Percentiles rank a stretch among this genome's conserved stretches.
Evolutionary conservation across 805 yeast genomes (phyloP).

Genomic region (Ogataea paradorogensis): DNA sequence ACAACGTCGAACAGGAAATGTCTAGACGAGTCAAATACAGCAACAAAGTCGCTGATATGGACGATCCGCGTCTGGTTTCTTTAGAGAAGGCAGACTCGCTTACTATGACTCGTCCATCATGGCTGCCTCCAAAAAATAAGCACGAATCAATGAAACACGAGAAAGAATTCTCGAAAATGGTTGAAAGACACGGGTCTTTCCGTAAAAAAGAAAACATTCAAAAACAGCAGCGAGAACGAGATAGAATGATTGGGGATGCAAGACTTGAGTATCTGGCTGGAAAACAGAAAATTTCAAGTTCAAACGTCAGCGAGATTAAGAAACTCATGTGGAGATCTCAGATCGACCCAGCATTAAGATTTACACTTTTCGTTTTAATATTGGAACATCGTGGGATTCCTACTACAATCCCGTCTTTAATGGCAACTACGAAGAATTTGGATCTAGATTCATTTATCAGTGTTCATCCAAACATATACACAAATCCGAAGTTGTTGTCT

Average conservation of each 20-base stretch:
- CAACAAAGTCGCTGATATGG: slow-evolving; percentile 41
- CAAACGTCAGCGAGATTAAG: slow-evolving; percentile 33
- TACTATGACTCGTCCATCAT: slow-evolving; percentile 64
- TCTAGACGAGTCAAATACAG: slow-evolving; percentile 35
- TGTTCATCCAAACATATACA: slow-evolving; percentile 19
- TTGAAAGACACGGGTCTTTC: slow-evolving; percentile 33
- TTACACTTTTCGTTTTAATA: slow-evolving; percentile 20
- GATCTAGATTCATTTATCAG: slow-evolving; percentile 21
- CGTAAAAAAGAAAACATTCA: slow-evolving; percentile 31
- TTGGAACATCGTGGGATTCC: slow-evolving; percentile 6
- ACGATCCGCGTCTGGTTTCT: slow-evolving; percentile 59
- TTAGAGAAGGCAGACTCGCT: slow-evolving; percentile 53
- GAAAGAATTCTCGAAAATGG: slow-evolving; percentile 44
- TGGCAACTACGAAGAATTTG: slow-evolving; percentile 7
- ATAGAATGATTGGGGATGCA: slow-evolving; percentile 33
- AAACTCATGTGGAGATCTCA: slow-evolving; percentile 33
- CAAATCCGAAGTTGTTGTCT: slow-evolving; percentile 22
- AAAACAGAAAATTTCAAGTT: slow-evolving; percentile 25
- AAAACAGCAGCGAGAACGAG: slow-evolving; percentile 33
- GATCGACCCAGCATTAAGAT: slow-evolving; percentile 22
- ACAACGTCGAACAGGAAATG: slow-evolving; percentile 36
- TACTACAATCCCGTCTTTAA: slow-evolving; percentile 10
- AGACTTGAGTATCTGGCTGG: slow-evolving; percentile 31
- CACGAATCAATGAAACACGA: slow-evolving; percentile 56
- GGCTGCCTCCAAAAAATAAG: slow-evolving; percentile 64